These are phyloP conservation scores for Wickerhamiella qilinensis DNA, from an alignment of 805 yeast species.

Conservation along the genomic window DNA sequence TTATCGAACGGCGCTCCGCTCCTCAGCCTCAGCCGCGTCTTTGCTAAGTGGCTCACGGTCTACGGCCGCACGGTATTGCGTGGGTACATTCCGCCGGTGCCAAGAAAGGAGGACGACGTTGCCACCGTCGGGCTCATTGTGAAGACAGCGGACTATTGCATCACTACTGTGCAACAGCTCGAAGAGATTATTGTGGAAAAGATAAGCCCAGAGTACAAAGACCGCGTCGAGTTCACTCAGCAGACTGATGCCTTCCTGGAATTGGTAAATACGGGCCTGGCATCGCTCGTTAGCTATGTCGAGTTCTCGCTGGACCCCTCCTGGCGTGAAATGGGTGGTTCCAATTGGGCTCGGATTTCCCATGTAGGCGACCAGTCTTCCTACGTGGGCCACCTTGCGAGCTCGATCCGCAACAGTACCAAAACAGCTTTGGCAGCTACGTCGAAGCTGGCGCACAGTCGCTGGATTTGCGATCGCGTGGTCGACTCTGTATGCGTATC, in stretches of 20 bases:
- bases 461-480: conserved; percentile 61
- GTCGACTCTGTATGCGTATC: conserved; percentile 47
- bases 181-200: conserved; percentile 36
- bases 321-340: conserved; percentile 71
- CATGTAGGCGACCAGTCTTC: conserved; percentile 58
- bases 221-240: conserved; percentile 34
- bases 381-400: conserved; percentile 45
- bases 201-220: conserved; percentile 27
- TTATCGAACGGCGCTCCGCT: conserved; percentile 32
- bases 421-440: conserved; percentile 24
- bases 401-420: conserved; percentile 31
- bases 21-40: conserved; percentile 36
- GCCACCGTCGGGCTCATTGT: conserved; percentile 46
- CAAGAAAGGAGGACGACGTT: conserved; percentile 2
- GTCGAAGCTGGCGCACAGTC: conserved; percentile 51
- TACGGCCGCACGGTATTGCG: conserved; percentile 38
- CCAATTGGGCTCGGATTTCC: conserved; percentile 53
- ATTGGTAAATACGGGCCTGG: conserved; percentile 41
- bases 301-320: conserved; percentile 45
- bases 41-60: conserved; percentile 46
- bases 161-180: conserved; percentile 60
- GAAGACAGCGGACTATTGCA: conserved; percentile 82
- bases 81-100: conserved; percentile 30
- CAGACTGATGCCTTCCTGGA: conserved; percentile 42
- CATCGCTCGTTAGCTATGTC: conserved; percentile 39